Percentiles rank a stretch among this genome's conserved stretches.
Conservation (phyloP, 2,329 filamentous ascomycete genomes). For the Fusarium sp. region DNA sequence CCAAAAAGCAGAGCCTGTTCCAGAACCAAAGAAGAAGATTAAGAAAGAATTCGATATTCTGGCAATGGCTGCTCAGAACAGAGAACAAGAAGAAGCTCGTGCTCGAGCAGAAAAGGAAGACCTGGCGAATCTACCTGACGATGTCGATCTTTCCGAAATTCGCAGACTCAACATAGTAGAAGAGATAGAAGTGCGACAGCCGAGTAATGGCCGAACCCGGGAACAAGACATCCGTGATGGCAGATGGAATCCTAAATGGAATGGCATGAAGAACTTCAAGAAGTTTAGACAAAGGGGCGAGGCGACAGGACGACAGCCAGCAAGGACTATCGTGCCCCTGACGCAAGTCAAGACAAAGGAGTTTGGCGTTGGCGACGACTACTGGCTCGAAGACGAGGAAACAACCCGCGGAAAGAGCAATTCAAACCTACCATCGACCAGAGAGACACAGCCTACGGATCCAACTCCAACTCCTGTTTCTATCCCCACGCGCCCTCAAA, state of each 20-base stretch:
- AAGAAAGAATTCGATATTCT: slow-evolving; percentile 76
- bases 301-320: slow-evolving; percentile 53
- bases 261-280: slow-evolving; percentile 96
- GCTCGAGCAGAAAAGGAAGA: slow-evolving; percentile 65
- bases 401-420: slow-evolving; percentile 47
- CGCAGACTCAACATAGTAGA: slow-evolving; percentile 81
- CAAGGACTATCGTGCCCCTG: slow-evolving; percentile 73
- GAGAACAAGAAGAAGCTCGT: slow-evolving; percentile 74
- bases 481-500: slow-evolving; percentile 13
- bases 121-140: slow-evolving; percentile 63
- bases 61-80: slow-evolving; percentile 69
- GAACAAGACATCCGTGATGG: slow-evolving; percentile 65
- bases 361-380: slow-evolving; percentile 79
- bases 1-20: slow-evolving; percentile 22
- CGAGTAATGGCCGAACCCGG: slow-evolving; percentile 46
- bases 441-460: slow-evolving; percentile 29
- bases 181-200: slow-evolving; percentile 72
- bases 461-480: slow-evolving; percentile 15
- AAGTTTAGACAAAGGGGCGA: slow-evolving; percentile 76
- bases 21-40: slow-evolving; percentile 57
- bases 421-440: slow-evolving; percentile 41
- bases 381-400: slow-evolving; percentile 73
- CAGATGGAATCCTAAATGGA: slow-evolving; percentile 90
- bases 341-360: slow-evolving; percentile 77
- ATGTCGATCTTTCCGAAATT: slow-evolving; percentile 78